Percentiles rank a stretch among this genome's conserved stretches.
These are phyloP conservation scores for Ustilago bromivora DNA, from an alignment of 1,284 basidiomycete genomes.

Conservation along the genomic window DNA sequence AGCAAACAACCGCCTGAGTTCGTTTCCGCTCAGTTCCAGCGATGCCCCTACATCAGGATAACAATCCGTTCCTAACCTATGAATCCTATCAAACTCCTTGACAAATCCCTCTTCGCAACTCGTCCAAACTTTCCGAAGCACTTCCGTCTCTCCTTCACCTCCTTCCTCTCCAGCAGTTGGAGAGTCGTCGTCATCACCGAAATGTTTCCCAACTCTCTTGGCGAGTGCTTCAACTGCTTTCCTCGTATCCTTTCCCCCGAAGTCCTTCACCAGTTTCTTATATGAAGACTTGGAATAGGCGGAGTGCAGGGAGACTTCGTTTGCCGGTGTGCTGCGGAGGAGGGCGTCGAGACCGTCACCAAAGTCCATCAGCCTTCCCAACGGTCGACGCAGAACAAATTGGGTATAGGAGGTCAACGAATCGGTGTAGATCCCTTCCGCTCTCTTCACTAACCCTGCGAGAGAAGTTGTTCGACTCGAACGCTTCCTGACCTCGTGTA, in stretches of 20 bases:
- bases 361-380: conserved; percentile 90
- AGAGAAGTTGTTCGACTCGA: conserved; percentile 71
- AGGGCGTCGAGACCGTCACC: conserved; percentile 91
- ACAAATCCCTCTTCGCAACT: conserved; percentile 51
- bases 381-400: conserved; percentile 85
- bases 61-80: conserved; percentile 47
- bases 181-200: conserved; percentile 75
- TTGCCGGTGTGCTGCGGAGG: conserved; percentile 82
- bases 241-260: conserved; percentile 86
- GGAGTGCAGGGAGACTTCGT: conserved; percentile 81
- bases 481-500: conserved; percentile 80
- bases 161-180: not conserved
- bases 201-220: conserved; percentile 95
- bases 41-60: conserved; percentile 31
- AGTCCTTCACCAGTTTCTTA: conserved; percentile 88
- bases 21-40: conserved; percentile 33
- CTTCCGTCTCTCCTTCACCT: conserved; percentile 29
- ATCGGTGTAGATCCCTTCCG: conserved; percentile 86
- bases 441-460: conserved; percentile 78
- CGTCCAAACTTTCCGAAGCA: conserved; percentile 49
- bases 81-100: conserved; percentile 43
- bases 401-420: conserved; percentile 87
- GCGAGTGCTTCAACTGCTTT: conserved; percentile 84
- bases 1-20: conserved; percentile 41
- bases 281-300: conserved; percentile 82